Evolutionary conservation across 371 early-diverging fungal species (phyloP).

Genomic region (Lichtheimia ornata): DNA sequence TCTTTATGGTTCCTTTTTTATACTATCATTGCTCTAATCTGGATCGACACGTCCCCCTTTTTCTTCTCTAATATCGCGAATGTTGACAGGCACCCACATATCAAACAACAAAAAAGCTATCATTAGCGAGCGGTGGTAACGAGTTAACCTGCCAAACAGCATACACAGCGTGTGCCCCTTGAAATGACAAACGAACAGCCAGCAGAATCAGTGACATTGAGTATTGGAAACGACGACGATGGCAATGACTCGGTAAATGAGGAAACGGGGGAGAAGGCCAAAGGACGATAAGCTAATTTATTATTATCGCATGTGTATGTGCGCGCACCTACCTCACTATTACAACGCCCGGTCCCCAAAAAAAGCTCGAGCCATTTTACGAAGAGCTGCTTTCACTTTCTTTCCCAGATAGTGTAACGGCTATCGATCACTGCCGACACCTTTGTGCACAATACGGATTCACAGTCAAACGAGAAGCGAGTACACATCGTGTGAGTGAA

Average conservation of each 20-base stretch:
- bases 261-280: background rate
- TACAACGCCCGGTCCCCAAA: background rate
- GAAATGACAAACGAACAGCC: background rate
- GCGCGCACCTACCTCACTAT: background rate
- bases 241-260: conserved; percentile 1
- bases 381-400: conserved; percentile 9
- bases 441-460: conserved; percentile 38
- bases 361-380: conserved; percentile 16
- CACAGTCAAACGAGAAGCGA: conserved; percentile 36
- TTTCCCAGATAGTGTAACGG: conserved; percentile 27
- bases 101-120: conserved; percentile 5
- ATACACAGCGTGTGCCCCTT: background rate
- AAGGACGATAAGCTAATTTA: conserved; percentile 3
- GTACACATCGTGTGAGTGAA: conserved; percentile 5
- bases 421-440: conserved; percentile 36
- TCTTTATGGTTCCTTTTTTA: no score
- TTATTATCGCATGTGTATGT: no score
- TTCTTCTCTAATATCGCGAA: background rate
- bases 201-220: conserved; percentile 1
- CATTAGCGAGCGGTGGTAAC: conserved; percentile 21
- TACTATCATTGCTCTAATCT: no score
- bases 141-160: conserved; percentile 22
- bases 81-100: conserved; percentile 1
- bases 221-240: background rate
- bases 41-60: no score